These are phyloP conservation scores for Coemansia sp. DNA, from an alignment of 192 early-diverging fungal genomes.

Conservation along the genomic window DNA sequence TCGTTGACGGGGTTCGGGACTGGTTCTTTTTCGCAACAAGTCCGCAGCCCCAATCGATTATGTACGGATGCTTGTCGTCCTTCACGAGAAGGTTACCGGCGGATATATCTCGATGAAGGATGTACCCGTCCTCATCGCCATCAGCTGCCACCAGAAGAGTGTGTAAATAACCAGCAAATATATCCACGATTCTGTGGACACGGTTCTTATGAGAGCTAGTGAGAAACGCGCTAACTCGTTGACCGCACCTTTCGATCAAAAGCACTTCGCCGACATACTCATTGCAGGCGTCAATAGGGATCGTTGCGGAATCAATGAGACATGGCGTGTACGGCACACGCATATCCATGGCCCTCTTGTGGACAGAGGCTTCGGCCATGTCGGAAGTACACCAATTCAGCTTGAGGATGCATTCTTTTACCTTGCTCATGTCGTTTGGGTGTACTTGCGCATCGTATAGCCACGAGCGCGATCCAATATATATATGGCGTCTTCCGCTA, in stretches of 20 bases:
- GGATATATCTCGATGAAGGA: constrained; percentile 5
- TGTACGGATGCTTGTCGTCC: constrained; percentile 1
- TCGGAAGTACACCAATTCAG: not conserved
- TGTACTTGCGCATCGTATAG: not conserved
- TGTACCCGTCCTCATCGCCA: not conserved
- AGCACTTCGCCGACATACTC: constrained; percentile 4
- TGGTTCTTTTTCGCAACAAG: not conserved
- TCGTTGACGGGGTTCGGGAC: not conserved
- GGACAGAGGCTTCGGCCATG: not conserved
- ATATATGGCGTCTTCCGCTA: not conserved
- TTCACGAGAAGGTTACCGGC: constrained; percentile 2
- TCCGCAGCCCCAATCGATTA: constrained; percentile 12
- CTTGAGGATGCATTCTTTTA: not conserved
- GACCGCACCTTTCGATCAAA: not conserved
- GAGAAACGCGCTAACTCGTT: not conserved
- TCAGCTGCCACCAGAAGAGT: constrained; percentile 6
- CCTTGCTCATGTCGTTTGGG: not conserved
- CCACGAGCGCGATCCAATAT: not conserved
- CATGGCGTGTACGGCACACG: not conserved
- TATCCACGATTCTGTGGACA: constrained; percentile 4
- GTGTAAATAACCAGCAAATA: constrained; percentile 17
- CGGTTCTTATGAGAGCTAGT: too few relatives aligned
- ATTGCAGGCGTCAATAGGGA: not conserved
- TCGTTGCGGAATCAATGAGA: not conserved
- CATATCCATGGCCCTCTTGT: not conserved